Base-by-base conservation (phyloP, 129 eudicot genomes). In the Gnaphalium uliginosum region DNA sequence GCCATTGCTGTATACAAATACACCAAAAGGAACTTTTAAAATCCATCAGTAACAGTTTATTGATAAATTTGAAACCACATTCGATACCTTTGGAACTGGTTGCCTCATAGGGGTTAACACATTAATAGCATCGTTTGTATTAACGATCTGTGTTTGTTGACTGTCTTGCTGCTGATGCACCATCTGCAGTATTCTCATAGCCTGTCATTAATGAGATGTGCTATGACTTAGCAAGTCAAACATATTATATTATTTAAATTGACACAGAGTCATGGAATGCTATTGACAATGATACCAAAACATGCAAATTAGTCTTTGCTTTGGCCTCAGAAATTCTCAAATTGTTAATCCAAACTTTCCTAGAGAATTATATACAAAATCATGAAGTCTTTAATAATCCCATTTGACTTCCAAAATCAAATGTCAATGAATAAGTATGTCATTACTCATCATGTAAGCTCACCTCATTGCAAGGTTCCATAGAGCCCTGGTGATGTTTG, bases 401-500 rank as follows among this genome's bases (percentile, higher is more conserved):
- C 29, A 46, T 75, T 75, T 29, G 72, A 75, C 65, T 58, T 64
- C 64, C 18, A 13, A 29, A 48, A 0, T 21, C 72, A 74, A 62
- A 30, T 21, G 30, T 54, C 18, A 21, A 71, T 35, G 30, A 35
- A 62, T 3, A 23, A 74, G 14, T 17, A 46, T 46, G 53, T 46
- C 51, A 46, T 14, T 46, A 46, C n/a, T 19, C 43, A 63, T 30
- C 22, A 35, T 8, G 62, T 33, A 74, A 29, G 61, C 84, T 57
- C 64, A 84, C 92, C 86, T 84, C 81, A 64, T 72, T 71, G 24
- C 33, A 61, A 23, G 89, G 80, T 75, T 77, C 86, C 77, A 76
- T 66, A 17, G 79, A 58, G 63, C 72, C 87, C 69, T 80, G 83
- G 68, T 83, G 75, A 27, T 69, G 66, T 54, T 76, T 66, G 86